These are phyloP conservation scores for Aureobasidium subglaciale DNA, from an alignment of 2,329 filamentous ascomycete genomes.

Conservation along the genomic window DNA sequence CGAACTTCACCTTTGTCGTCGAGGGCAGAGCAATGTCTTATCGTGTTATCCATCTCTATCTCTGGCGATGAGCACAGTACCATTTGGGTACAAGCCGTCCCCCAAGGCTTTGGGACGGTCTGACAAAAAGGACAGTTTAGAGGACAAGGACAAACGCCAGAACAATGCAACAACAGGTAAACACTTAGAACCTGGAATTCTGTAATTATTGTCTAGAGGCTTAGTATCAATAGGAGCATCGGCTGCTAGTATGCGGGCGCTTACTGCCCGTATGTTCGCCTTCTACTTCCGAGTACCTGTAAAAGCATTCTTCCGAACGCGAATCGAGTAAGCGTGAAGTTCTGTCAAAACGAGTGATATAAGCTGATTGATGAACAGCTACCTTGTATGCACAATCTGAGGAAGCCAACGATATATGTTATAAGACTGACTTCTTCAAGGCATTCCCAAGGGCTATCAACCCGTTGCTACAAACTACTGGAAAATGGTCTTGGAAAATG, in stretches of 20 bases:
- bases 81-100: background rate
- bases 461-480: constrained; percentile 43
- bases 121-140: constrained; percentile 1
- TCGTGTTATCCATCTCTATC: background rate
- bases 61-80: background rate
- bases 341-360: background rate
- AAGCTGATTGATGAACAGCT: background rate
- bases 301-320: constrained; percentile 84
- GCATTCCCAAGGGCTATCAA: constrained; percentile 58
- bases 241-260: constrained; percentile 73
- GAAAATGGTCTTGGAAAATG: constrained; percentile 53
- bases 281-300: constrained; percentile 90
- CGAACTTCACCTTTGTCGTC: background rate
- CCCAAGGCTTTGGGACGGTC: constrained; percentile 2
- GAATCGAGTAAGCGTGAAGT: constrained; percentile 65
- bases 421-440: constrained; percentile 25
- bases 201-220: background rate
- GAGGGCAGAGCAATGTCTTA: background rate
- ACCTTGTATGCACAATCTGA: background rate
- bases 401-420: too few species aligned
- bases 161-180: constrained; percentile 56
- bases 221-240: constrained; percentile 46
- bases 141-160: constrained; percentile 41
- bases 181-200: background rate
- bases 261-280: constrained; percentile 75